Base-by-base conservation (phyloP, 441 rosid genomes). In the Melastoma candidum region DNA sequence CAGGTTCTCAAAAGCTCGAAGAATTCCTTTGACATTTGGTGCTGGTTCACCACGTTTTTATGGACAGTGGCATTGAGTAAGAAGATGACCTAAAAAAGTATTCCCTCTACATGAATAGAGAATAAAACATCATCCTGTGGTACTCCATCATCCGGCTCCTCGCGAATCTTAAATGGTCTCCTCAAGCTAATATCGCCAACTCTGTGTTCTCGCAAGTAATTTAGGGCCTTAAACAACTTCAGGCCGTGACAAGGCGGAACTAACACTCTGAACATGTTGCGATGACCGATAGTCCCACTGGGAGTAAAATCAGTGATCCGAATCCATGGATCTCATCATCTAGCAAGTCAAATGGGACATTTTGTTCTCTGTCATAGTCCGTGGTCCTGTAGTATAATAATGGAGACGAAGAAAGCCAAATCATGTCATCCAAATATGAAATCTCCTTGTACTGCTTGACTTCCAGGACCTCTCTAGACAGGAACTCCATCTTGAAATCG, bases 261-360 rank as follows among this genome's bases (percentile, higher is more conserved):
- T 24, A 74, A 74, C 60, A 87, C 66, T 57, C 85, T 75, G 59
- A 83, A 92, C 13, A 71, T 65, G 53, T 75, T 81, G 53, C 94
- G 80, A 4, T 95, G 89, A 59, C 95, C 89, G 48, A 92, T 68
- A 32, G 95, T 87, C 27, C 95, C 86, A 57, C 76, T 72, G 32
- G 69, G 71, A 2, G 95, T 83, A 58, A 85, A 83, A 77, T 92
- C 96, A 39, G 94, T 85, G 41, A 96, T 85, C 51, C 95, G 77
- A 61, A 92, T 87, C 96, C 98, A 87, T 63, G 96, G 98, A 66
- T 92, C 98, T 92, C 98, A 65, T 92, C 96, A 63, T 92, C 98
- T 72, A 92, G 71, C 70, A 87, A 57, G 68, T 85, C 90, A 47
- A 64, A 72, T 14, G 94, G 77, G 48, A 69, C 78, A 1, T 62